These are phyloP conservation scores for Pleurozium schreberi DNA, from an alignment of 225 moss, liverwort and hornwort genomes.

Conservation along the genomic window DNA sequence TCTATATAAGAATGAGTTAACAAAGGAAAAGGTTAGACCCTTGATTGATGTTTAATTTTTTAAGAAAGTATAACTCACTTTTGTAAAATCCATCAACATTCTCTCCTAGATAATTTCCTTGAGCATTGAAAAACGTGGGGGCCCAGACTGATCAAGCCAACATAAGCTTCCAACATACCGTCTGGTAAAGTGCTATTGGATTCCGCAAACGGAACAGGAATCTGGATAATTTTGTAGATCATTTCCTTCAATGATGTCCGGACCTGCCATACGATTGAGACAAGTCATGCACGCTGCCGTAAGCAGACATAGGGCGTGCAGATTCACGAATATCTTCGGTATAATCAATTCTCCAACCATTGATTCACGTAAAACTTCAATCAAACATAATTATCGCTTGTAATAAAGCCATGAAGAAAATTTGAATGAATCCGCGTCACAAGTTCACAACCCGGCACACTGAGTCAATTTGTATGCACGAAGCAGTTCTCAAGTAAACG, in stretches of 20 bases:
- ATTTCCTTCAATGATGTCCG: conserved; percentile 50
- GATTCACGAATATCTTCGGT: neutral
- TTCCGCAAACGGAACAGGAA: conserved; percentile 41
- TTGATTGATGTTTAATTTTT: neutral
- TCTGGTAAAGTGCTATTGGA: conserved; percentile 21
- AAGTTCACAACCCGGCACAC: neutral
- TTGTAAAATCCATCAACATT: neutral
- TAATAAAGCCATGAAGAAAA: neutral
- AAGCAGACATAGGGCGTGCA: neutral
- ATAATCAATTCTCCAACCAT: neutral
- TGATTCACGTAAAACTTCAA: neutral
- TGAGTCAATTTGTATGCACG: neutral
- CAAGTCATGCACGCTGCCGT: neutral
- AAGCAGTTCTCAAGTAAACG: neutral
- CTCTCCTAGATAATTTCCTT: neutral
- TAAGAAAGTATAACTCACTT: neutral
- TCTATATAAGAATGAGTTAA: neutral
- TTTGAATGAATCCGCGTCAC: neutral
- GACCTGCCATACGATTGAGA: conserved; percentile 34
- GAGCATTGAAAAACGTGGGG: neutral
- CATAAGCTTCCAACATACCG: conserved; percentile 19
- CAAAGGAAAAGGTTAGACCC: neutral
- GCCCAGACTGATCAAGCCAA: neutral
- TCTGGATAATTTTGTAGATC: conserved; percentile 52
- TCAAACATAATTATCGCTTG: neutral